Percentiles rank a stretch among this genome's conserved stretches.
These are phyloP conservation scores for Fusarium setosum DNA, from an alignment of 2,329 filamentous ascomycete genomes.

Conservation along the genomic window DNA sequence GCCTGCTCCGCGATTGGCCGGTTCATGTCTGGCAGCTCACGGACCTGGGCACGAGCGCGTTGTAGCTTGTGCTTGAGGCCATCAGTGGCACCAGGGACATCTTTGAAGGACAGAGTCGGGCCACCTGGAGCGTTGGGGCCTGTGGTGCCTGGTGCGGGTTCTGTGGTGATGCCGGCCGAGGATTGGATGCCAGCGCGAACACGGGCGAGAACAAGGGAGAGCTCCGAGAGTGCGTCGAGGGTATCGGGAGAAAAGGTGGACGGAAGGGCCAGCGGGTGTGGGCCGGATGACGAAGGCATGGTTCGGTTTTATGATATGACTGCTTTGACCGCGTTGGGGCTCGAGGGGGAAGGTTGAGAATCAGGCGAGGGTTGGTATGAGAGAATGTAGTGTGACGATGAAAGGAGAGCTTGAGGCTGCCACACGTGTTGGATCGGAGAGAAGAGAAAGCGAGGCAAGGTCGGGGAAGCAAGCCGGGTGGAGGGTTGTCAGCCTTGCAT, in stretches of 20 bases:
- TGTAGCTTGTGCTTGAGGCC: constrained; percentile 86
- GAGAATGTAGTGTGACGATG: constrained; percentile 13
- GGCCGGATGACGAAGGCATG: constrained; percentile 46
- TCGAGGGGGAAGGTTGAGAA: constrained; percentile 11
- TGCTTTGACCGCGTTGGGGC: constrained; percentile 20
- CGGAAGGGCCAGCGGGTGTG: constrained; percentile 63
- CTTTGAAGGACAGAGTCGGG: constrained; percentile 68
- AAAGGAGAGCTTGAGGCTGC: constrained; percentile 1
- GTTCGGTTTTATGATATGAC: constrained; percentile 20
- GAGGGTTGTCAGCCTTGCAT: constrained; percentile 39
- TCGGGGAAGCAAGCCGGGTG: constrained; percentile 30
- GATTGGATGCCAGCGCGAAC: constrained; percentile 67
- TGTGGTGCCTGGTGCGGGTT: constrained; percentile 51
- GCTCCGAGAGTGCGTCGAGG: constrained; percentile 86
- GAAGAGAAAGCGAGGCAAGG: background rate
- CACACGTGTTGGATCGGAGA: constrained; percentile 8
- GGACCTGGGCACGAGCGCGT: constrained; percentile 76
- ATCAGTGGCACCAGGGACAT: constrained; percentile 82
- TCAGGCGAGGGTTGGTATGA: constrained; percentile 27
- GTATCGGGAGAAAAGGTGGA: constrained; percentile 80
- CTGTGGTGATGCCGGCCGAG: constrained; percentile 52
- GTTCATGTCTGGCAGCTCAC: constrained; percentile 76
- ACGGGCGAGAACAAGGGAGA: constrained; percentile 81
- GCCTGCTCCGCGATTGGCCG: constrained; percentile 76
- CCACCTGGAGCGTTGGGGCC: constrained; percentile 48